Percentiles rank a stretch among this genome's conserved stretches.
Conservation (phyloP, 495 filamentous ascomycete genomes). For the Neurospora terricola region DNA sequence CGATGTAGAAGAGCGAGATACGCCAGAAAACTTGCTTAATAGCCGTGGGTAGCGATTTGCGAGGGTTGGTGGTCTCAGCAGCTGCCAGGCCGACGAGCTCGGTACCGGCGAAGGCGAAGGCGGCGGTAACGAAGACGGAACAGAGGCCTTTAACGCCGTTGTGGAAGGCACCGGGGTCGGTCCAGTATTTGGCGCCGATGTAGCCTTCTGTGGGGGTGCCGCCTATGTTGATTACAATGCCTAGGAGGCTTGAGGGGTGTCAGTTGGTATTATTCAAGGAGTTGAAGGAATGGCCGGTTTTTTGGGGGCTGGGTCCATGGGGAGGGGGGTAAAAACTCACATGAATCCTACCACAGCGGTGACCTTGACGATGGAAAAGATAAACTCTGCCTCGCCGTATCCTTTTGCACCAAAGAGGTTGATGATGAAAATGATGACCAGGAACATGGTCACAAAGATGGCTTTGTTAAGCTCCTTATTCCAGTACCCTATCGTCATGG, state of each 20-base stretch:
- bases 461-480: constrained; percentile 53
- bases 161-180: constrained; percentile 74
- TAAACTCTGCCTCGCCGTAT: constrained; percentile 87
- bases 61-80: constrained; percentile 79
- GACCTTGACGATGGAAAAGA: constrained; percentile 81
- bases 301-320: background rate
- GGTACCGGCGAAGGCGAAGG: constrained; percentile 87
- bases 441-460: constrained; percentile 78
- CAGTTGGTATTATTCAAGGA: too few species aligned
- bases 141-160: constrained; percentile 93
- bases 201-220: constrained; percentile 70
- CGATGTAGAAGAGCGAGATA: constrained; percentile 79
- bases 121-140: constrained; percentile 85
- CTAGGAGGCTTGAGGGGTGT: constrained; percentile 49
- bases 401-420: constrained; percentile 81
- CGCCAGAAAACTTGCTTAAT: constrained; percentile 96
- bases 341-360: constrained; percentile 82
- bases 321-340: constrained; percentile 36
- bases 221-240: constrained; percentile 69
- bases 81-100: constrained; percentile 87
- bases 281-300: too few species aligned
- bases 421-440: constrained; percentile 62
- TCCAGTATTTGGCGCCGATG: constrained; percentile 76
- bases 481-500: constrained; percentile 87
- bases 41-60: constrained; percentile 76